Base-by-base conservation (phyloP, 208 protist genomes). In the Crithidia thermophila region DNA sequence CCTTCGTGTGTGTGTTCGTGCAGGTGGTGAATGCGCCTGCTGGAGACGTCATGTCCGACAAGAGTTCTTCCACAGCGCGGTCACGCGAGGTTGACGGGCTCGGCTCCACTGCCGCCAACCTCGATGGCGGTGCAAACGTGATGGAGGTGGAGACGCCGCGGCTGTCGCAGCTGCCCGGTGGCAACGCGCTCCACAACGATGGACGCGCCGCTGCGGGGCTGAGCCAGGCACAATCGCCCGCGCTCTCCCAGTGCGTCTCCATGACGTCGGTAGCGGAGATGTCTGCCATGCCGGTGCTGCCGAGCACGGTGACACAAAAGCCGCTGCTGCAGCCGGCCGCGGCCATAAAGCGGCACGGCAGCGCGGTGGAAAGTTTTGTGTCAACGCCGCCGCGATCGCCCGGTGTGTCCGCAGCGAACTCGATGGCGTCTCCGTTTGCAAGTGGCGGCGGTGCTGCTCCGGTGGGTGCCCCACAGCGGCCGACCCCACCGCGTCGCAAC, bases 61-160 rank as follows among this genome's bases (percentile, higher is more conserved):
- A 49, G 14, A 30, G 52, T 21, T 77, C 67, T 25, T 42, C 50
- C 21, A 27, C 42, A 51, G 42, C 3, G 23, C 61, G 3, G 60
- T 49, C 30, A 37, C 23, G 16, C 53, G 46, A 36, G 27, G 23
- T 40, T 1, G 43, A 25, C 39, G 67, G 27, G 49, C 40, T 43
- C 43, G 49, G 27, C 10, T 8, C 49, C 23, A 45, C 50, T 18
- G 47, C 30, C 23, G 25, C 46, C 36, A 49, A 58, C 34, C 36
- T 50, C 13, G 46, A 49, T 0, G 27, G 49, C 10, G 34, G 36
- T 9, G 49, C 25, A 14, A 13, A 42, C 1, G 34, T 34, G 39
- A 58, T 72, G 57, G 31, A 65, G 49, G 9, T 18, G 9, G 57
- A 65, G 49, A 59, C 67, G 23, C 67, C 57, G 0, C 67, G 67